These are phyloP conservation scores for Yamadazyma paraphyllophila DNA, from an alignment of 805 yeast genomes.

Conservation along the genomic window DNA sequence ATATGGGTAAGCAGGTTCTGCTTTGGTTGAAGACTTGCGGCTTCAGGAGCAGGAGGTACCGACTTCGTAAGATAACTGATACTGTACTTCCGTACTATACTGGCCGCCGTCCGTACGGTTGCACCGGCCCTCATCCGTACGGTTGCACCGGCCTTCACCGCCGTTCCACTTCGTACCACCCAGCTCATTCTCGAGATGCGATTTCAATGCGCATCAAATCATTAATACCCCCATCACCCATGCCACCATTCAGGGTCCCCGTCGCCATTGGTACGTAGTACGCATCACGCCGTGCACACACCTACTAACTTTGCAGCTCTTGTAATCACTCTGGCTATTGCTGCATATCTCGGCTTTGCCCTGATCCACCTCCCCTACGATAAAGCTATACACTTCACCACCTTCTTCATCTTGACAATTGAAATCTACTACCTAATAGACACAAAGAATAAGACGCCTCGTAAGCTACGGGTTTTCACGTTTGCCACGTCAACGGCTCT, in stretches of 20 bases:
- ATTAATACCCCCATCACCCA: not conserved
- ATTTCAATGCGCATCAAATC: constrained; percentile 14
- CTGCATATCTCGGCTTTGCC: constrained; percentile 53
- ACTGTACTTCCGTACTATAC: not conserved
- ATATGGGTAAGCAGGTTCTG: not conserved
- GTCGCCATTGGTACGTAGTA: constrained; percentile 21
- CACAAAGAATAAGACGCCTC: constrained; percentile 26
- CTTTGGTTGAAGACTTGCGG: not conserved
- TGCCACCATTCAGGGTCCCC: constrained; percentile 11
- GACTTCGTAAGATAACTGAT: not conserved
- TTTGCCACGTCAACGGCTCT: constrained; percentile 45
- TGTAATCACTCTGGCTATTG: constrained; percentile 17
- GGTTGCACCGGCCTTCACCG: not conserved
- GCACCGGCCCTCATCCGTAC: not conserved
- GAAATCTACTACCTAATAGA: constrained; percentile 49
- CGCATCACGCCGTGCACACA: not conserved
- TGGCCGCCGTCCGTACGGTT: not conserved
- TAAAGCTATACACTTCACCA: constrained; percentile 48
- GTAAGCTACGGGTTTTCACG: constrained; percentile 32
- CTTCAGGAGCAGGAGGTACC: too few species aligned
- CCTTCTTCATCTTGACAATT: constrained; percentile 46
- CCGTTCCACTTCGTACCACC: not conserved
- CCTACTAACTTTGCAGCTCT: constrained; percentile 22
- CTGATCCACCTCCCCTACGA: constrained; percentile 47
- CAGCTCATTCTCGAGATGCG: constrained; percentile 8